Conservation (phyloP, 306 rosid species). For the Cucumis melo region DNA sequence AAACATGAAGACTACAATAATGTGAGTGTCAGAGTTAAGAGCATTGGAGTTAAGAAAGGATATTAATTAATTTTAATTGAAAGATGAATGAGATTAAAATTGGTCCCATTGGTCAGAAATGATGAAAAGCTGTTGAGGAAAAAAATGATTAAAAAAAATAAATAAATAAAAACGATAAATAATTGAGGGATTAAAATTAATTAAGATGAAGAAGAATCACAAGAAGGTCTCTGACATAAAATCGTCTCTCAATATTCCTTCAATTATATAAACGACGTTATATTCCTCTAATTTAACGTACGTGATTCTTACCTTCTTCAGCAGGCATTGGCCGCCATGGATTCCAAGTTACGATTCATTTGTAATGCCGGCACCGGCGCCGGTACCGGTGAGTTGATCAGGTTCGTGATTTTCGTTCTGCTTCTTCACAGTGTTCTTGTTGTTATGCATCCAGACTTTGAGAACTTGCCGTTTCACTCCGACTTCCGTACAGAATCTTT, state of each 20-base stretch:
- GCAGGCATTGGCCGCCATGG: not conserved
- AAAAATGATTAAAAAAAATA: not conserved
- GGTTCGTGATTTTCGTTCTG: not conserved
- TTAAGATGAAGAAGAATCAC: conserved; percentile 7
- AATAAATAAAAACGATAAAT: not conserved
- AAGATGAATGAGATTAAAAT: not conserved
- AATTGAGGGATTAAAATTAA: not conserved
- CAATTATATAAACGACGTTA: not conserved
- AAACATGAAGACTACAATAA: not conserved
- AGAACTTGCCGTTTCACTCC: conserved; percentile 37
- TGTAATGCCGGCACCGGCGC: not conserved
- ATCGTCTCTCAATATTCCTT: not conserved
- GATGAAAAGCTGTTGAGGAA: not conserved
- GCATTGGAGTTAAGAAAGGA: not conserved
- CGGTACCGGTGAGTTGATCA: not conserved
- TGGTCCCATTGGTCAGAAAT: not conserved
- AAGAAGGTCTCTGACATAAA: conserved; percentile 1
- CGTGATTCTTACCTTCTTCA: conserved; percentile 8
- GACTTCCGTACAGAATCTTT: conserved; percentile 29
- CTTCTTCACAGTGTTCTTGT: conserved; percentile 24
- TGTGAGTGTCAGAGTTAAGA: not conserved
- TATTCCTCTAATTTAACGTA: not conserved
- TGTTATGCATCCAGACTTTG: conserved; percentile 49
- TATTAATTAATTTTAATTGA: not conserved
- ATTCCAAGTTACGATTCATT: not conserved